Conservation (phyloP, 2,329 filamentous ascomycete genomes). For the Ophiostoma novo-ulmi region DNA sequence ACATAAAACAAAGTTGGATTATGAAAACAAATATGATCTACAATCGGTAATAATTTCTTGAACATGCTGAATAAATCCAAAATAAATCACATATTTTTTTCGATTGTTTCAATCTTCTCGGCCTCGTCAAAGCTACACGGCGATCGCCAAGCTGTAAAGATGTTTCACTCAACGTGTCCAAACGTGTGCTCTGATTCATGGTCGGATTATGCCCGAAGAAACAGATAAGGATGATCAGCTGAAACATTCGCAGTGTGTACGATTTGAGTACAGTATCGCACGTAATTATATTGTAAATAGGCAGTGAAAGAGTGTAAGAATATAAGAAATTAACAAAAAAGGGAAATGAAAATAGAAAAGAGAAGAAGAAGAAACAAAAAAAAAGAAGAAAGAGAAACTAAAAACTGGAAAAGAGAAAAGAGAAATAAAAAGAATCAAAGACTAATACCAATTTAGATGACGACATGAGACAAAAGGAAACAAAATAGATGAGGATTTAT, state of each 20-base stretch:
- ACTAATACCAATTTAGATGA: not conserved
- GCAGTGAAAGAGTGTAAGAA: not conserved
- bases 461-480: not conserved
- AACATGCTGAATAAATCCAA: not conserved
- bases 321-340: not conserved
- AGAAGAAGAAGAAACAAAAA: not conserved
- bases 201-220: not conserved
- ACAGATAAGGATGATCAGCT: not conserved
- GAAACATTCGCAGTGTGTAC: not conserved
- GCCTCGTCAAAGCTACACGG: not conserved
- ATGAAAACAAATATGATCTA: too few relatives aligned
- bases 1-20: too few relatives aligned
- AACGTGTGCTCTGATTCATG: conserved; percentile 1
- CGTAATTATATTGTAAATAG: not conserved
- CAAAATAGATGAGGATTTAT: too few relatives aligned
- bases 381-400: not conserved
- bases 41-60: too few relatives aligned
- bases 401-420: not conserved
- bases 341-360: not conserved
- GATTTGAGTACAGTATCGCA: not conserved
- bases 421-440: not conserved
- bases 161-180: not conserved
- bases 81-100: not conserved
- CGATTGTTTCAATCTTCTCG: not conserved
- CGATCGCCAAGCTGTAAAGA: not conserved